These are phyloP conservation scores for Trapa bicornis DNA, from an alignment of 345 rosid genomes.

Conservation along the genomic window DNA sequence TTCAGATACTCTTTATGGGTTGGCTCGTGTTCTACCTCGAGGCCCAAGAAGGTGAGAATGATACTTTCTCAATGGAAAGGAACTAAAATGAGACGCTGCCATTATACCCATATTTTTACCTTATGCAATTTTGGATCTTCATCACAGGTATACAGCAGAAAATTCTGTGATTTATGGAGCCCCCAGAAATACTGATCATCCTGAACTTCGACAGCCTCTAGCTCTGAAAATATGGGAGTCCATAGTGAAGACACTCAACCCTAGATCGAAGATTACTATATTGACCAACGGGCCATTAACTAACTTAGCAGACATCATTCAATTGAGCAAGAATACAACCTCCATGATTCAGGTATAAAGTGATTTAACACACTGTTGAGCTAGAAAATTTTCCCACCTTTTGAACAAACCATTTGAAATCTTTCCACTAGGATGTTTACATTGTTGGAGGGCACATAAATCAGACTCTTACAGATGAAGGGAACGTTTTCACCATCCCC, in stretches of 20 bases:
- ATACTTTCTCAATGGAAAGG: not conserved
- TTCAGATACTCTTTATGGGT: constrained; percentile 80
- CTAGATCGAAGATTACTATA: constrained; percentile 49
- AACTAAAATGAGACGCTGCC: not conserved
- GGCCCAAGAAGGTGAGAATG: constrained; percentile 63
- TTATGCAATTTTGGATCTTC: not conserved
- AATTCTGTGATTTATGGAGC: constrained; percentile 35
- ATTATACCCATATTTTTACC: not conserved
- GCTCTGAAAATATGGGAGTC: no score
- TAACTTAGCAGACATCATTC: no score
- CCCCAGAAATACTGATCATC: constrained; percentile 66
- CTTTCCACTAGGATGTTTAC: constrained; percentile 42
- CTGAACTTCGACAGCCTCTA: constrained; percentile 66
- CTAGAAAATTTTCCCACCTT: no score
- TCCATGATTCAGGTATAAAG: constrained; percentile 42
- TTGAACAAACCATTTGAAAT: not conserved
- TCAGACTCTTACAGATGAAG: constrained; percentile 22
- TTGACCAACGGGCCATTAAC: constrained; percentile 17
- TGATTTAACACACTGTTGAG: no score
- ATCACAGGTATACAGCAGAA: constrained; percentile 65
- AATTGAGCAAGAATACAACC: not conserved
- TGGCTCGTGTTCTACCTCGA: constrained; percentile 68
- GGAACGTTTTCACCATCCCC: constrained; percentile 43
- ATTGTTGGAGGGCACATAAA: constrained; percentile 76
- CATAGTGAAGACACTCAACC: no score